Percentiles rank a stretch among this genome's conserved stretches.
phyloP scores from a whole-genome alignment of 139 green algal genomes.

The Pseudopediastrum boryanum region DNA sequence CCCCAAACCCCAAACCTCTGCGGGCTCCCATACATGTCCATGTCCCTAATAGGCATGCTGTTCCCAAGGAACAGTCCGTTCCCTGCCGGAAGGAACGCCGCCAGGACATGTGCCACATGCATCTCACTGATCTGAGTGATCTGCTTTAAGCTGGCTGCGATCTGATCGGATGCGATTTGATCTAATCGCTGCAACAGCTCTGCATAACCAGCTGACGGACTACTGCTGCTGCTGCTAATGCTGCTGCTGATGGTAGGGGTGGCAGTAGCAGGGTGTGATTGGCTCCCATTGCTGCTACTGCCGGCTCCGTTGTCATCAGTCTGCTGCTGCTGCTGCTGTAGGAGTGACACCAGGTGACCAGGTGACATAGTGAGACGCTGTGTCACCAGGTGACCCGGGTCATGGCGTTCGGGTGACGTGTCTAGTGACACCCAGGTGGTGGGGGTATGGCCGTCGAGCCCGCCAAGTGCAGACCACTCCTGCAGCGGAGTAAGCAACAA shows the following conservation, averaged over 20 bases:
- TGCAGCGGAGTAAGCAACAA: slow-evolving; percentile 2
- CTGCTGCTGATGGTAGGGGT: slow-evolving; percentile 31
- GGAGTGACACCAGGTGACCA: slow-evolving; percentile 33
- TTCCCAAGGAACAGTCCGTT: slow-evolving; percentile 96
- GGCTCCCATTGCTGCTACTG: neutral
- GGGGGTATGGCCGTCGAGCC: neutral
- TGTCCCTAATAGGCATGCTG: slow-evolving; percentile 97
- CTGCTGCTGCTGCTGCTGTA: slow-evolving; percentile 29
- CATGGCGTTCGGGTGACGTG: slow-evolving; percentile 61
- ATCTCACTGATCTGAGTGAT: slow-evolving; percentile 67
- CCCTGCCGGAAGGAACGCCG: slow-evolving; percentile 57
- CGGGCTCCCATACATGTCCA: slow-evolving; percentile 90
- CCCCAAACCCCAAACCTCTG: neutral
- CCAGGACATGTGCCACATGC: slow-evolving; percentile 63
- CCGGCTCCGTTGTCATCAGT: no score
- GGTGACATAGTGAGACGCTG: slow-evolving; percentile 61
- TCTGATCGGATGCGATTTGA: slow-evolving; percentile 13
- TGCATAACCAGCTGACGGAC: slow-evolving; percentile 15
- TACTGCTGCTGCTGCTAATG: slow-evolving; percentile 37
- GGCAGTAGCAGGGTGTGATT: no score
- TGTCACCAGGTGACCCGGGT: slow-evolving; percentile 77
- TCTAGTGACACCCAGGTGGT: slow-evolving; percentile 51
- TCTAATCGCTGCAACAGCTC: slow-evolving; percentile 3
- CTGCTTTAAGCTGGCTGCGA: slow-evolving; percentile 28
- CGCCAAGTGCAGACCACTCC: slow-evolving; percentile 59